Base-by-base conservation (phyloP, 805 yeast species). In the Sugiyamaella qingdaonensis region DNA sequence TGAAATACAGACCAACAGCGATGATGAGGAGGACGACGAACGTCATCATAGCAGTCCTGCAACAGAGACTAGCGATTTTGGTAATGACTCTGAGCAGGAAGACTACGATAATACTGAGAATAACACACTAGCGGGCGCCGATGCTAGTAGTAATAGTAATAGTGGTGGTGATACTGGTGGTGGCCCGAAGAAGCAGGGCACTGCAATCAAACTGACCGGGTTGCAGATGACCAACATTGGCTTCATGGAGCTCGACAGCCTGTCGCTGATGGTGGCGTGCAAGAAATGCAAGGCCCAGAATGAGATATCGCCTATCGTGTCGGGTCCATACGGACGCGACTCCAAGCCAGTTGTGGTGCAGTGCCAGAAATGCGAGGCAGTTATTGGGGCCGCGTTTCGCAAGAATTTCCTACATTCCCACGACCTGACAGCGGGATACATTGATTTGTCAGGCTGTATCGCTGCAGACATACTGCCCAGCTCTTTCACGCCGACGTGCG, bases 371-470 rank as follows among this genome's bases (percentile, higher is more conserved):
- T 73, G 77, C 53, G 63, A 65, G 48, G 50, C 63, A 21, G 62
- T 65, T 1, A 56, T 73, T 19, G 64, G 68, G 34, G 72, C 60
- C 1, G 65, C 68, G 4, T 69, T 70, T 57, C 56, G 73, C 21
- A 69, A 70, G 48, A 73, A 73, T 56, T 62, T 67, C 44, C 42
- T 73, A 41, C 75, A 72, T 46, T 56, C 64, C 2, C 52, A 54
- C 52, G 57, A 64, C 51, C 55, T 58, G 34, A 61, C 61, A 5
- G 64, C 66, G 1, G 77, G 77, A 0, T 70, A 64, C 42, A 58
- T 73, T n/a, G 75, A 73, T 48, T 49, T 71, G 10, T 57, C 64
- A n/a, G 71, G 71, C 11, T 73, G 77, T 46, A 54, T 58, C 1
- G 68, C 71, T 2, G 55, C 60, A 4, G 74, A 73, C 48, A 35